Base-by-base conservation (phyloP, 495 filamentous ascomycete species). In the Delitschia confertaspora region DNA sequence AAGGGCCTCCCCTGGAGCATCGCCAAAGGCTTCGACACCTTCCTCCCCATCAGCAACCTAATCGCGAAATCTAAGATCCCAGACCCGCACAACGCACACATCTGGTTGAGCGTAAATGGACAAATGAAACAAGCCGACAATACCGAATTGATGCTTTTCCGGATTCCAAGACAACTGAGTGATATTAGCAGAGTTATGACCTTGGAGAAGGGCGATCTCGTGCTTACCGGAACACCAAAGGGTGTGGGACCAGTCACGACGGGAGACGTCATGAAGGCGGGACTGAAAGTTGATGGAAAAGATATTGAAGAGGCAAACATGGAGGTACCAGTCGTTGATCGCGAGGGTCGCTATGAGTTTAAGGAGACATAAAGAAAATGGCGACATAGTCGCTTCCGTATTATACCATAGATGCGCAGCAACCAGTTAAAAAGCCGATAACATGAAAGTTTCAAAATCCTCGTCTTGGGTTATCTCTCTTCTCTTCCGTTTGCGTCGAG, bases 1-100 rank as follows among this genome's bases (percentile, higher is more conserved):
- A 93, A 93, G 69, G 85, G 89, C 11, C 76, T 95, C n/a, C 91
- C 91, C 11, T 98, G 91, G 91, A 75, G 79, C 42, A 91, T 95
- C 48, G 78, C 82, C 46, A 98, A 98, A 68, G 93, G 93, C 27
- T 95, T 95, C 62, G 93, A 96, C 58, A 96, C 91, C 16, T 98
- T 98, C 71, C 71, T 88, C 7, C 91, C 91, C 33, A 72, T 98
- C 46, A 82, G 76, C 49, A 66, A 80, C 29, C 70, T 79, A 42
- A 94, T 98, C 47, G 63, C 74, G 30, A 91, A 88, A 66, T 69
- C 75, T 14, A 66, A 65, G 42, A 83, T 96, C 49, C 80, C 83
- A 10, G 79, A 95, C 68, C 91, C 91, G 24, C 86, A 95, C 58
- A 75, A 86, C 46, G 80, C 83, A 29, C 82, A 89, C 63, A 70